A percentile compares a stretch with the other conserved stretches of the same genome.
phyloP scores from a whole-genome alignment of 345 rosid genomes.

The Linum lewisii region DNA sequence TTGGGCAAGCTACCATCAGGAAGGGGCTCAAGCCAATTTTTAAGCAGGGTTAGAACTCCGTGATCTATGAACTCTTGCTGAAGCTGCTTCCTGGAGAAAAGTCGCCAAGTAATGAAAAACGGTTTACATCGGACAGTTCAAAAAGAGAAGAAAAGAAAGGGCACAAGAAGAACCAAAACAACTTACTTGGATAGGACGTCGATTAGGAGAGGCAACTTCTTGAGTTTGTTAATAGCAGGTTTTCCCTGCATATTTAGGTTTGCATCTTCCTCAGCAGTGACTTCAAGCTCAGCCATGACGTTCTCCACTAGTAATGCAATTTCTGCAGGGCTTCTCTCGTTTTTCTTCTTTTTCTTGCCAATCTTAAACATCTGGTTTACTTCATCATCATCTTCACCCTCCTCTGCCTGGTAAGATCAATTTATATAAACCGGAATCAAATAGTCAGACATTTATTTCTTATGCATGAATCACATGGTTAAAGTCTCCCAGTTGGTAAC shows the following conservation, averaged over 20 bases:
- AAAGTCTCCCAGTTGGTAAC: neutral
- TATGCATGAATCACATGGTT: neutral
- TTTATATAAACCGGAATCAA: neutral
- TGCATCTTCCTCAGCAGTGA: slow-evolving; percentile 88
- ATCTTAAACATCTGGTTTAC: slow-evolving; percentile 71
- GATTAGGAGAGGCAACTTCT: slow-evolving; percentile 75
- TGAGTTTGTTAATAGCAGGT: slow-evolving; percentile 92
- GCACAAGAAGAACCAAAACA: slow-evolving; percentile 2
- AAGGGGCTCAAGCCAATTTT: slow-evolving; percentile 98
- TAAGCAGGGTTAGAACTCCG: slow-evolving; percentile 75
- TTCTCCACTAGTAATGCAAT: slow-evolving; percentile 77
- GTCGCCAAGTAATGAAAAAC: slow-evolving; percentile 3
- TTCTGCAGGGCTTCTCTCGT: slow-evolving; percentile 86
- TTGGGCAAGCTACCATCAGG: slow-evolving; percentile 98
- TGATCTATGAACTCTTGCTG: slow-evolving; percentile 93
- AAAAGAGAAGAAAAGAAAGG: neutral
- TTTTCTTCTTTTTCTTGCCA: slow-evolving; percentile 83
- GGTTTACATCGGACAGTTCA: neutral
- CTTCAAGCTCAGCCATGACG: slow-evolving; percentile 97
- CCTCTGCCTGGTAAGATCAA: slow-evolving; percentile 55
- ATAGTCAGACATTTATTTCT: neutral
- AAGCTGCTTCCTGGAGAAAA: slow-evolving; percentile 76
- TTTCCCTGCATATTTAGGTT: slow-evolving; percentile 72
- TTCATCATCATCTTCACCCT: slow-evolving; percentile 83
- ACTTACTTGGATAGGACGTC: slow-evolving; percentile 93